Evolutionary conservation across 2,329 filamentous ascomycete species (phyloP).

Genomic region (Monilinia fructicola): DNA sequence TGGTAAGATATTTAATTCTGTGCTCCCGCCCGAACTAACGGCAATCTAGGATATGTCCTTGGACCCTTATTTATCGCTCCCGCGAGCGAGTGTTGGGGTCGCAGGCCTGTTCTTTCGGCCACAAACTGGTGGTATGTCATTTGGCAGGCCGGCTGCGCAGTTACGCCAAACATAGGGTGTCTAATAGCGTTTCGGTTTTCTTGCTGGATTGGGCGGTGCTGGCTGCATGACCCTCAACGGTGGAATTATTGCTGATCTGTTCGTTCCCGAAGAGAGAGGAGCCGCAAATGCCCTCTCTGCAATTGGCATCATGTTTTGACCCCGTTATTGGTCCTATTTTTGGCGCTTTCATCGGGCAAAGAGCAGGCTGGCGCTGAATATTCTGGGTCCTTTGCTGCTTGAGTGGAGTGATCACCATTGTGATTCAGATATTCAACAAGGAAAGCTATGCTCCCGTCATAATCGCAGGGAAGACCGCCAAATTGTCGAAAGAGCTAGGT

Average conservation of each 20-base stretch:
- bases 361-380: slow-evolving; percentile 53
- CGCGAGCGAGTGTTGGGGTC: neutral
- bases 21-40: slow-evolving; percentile 45
- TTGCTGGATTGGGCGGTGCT: slow-evolving; percentile 61
- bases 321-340: slow-evolving; percentile 47
- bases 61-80: slow-evolving; percentile 48
- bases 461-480: too few relatives aligned
- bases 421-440: slow-evolving; percentile 28
- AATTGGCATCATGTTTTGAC: slow-evolving; percentile 44
- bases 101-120: slow-evolving; percentile 45
- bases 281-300: neutral
- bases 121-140: neutral
- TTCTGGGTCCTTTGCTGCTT: slow-evolving; percentile 44
- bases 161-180: slow-evolving; percentile 47
- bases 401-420: neutral
- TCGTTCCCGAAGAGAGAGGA: slow-evolving; percentile 6
- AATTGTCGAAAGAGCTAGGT: too few relatives aligned
- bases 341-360: slow-evolving; percentile 50
- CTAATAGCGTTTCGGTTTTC: slow-evolving; percentile 61
- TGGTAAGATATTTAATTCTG: neutral
- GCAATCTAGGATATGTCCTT: slow-evolving; percentile 53
- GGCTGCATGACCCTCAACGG: slow-evolving; percentile 32
- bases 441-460: neutral
- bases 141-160: slow-evolving; percentile 44
- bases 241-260: slow-evolving; percentile 8